Conservation (phyloP, 495 filamentous ascomycete genomes). For the Neurospora sp. region DNA sequence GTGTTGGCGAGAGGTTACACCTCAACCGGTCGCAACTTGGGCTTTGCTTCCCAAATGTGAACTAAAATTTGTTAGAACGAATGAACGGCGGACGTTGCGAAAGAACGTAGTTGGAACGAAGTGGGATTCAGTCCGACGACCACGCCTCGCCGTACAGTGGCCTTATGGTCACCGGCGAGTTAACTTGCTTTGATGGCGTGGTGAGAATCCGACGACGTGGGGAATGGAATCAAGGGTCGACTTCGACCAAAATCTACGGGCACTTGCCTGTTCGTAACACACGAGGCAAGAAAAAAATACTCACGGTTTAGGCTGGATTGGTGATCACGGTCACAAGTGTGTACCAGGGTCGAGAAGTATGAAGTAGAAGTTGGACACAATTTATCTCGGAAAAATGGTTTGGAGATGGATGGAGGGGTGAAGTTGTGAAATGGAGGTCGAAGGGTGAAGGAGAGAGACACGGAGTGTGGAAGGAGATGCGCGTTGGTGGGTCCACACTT, state of each 20-base stretch:
- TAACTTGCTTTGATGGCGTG: not conserved
- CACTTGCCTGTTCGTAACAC: not conserved
- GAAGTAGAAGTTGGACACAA: not conserved
- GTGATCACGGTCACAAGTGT: not conserved
- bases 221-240: not conserved
- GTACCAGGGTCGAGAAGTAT: not conserved
- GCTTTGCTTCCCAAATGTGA: not conserved
- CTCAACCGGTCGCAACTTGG: not conserved
- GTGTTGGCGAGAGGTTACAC: not conserved
- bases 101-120: not conserved
- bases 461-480: not conserved
- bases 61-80: not conserved
- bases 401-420: not conserved
- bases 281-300: not conserved
- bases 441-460: not conserved
- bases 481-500: not conserved
- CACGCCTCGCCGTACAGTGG: not conserved
- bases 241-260: not conserved
- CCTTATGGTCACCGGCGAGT: not conserved
- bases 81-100: not conserved
- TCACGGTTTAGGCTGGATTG: not conserved
- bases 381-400: not conserved
- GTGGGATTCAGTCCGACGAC: not conserved
- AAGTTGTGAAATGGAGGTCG: not conserved
- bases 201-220: not conserved